Conservation (phyloP, 257 asterid species). For the Capsicum baccatum region DNA sequence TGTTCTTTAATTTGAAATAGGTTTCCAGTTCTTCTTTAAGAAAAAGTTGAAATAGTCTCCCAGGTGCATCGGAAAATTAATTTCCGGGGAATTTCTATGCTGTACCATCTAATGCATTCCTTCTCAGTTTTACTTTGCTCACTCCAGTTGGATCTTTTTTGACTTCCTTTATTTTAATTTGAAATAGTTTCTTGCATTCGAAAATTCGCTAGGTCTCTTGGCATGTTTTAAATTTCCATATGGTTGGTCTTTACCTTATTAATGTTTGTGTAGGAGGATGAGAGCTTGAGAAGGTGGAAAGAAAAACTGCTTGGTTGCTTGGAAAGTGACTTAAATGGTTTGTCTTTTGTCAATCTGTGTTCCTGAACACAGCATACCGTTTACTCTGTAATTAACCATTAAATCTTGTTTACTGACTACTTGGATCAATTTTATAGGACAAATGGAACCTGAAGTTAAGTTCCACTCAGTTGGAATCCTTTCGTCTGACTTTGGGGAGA, state of each 20-base stretch:
- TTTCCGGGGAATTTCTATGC: not conserved
- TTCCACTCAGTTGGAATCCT: conserved; percentile 70
- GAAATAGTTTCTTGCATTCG: not conserved
- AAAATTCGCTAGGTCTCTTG: not conserved
- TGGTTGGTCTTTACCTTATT: not conserved
- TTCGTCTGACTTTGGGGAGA: conserved; percentile 69
- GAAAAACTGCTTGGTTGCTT: conserved; percentile 83
- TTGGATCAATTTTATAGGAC: conserved; percentile 43
- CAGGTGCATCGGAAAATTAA: not conserved
- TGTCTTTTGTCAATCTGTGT: conserved; percentile 6
- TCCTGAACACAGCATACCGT: not conserved
- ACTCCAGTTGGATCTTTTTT: not conserved
- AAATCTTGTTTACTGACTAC: not conserved
- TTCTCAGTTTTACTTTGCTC: conserved; percentile 1
- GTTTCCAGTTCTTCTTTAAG: not conserved
- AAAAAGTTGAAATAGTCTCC: not conserved
- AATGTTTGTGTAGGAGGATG: conserved; percentile 62
- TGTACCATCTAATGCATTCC: not conserved
- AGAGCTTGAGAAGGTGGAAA: conserved; percentile 83
- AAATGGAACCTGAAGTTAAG: conserved; percentile 78
- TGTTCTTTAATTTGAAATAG: not conserved
- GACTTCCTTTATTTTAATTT: not conserved
- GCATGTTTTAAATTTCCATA: not conserved
- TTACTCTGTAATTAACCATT: not conserved
- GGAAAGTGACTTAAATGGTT: conserved; percentile 73